Base-by-base conservation (phyloP, 106 monocot genomes). In the Phalaenopsis equestris region DNA sequence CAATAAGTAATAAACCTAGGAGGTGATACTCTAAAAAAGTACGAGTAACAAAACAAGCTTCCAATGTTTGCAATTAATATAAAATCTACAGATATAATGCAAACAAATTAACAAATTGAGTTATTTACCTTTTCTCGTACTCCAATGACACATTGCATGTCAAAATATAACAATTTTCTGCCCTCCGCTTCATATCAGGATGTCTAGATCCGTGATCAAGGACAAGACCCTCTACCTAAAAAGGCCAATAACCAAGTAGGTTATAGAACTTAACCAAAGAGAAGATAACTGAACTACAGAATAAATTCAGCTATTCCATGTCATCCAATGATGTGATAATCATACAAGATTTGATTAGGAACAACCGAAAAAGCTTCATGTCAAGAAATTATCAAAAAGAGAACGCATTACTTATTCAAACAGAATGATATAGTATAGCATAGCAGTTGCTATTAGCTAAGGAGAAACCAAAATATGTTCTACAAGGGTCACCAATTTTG, bases 171-270 rank as follows among this genome's bases (percentile, higher is more conserved):
- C 94, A 98, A 75, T 94, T 98, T 70, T 98, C 97, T 17, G 82
- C 97, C 84, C 94, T 89, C 55, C 90, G 73, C 61, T 98, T 98
- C 94, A 94, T 98, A 76, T 98, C 94, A 86, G 94, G 97, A 82
- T 98, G 97, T 19, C 97, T 79, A 81, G 94, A 98, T 79, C 97
- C 97, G 88, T 98, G 97, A 89, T 98, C 97, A 84, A 98, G 89
- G 46, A 98, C 97, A 84, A 98, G 90, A 81, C 97, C 97, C 70
- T 98, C 97, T 76, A 98, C 89, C 97, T 98, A 43, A 76, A 76
- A 76, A 76, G 1, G 41, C 24, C 41, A 43, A 74, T 23, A 76
- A 76, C 41, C 17, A 41, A 11, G 42, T 43, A 74, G 73, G 18
- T 5, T 43, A 1, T 4, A 30, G 17, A 42, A 43, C 9, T 8